Evolutionary conservation across 306 rosid genomes (phyloP), one percentile per base, ranked within the genome.

Genomic region (Cicer judaicum): DNA sequence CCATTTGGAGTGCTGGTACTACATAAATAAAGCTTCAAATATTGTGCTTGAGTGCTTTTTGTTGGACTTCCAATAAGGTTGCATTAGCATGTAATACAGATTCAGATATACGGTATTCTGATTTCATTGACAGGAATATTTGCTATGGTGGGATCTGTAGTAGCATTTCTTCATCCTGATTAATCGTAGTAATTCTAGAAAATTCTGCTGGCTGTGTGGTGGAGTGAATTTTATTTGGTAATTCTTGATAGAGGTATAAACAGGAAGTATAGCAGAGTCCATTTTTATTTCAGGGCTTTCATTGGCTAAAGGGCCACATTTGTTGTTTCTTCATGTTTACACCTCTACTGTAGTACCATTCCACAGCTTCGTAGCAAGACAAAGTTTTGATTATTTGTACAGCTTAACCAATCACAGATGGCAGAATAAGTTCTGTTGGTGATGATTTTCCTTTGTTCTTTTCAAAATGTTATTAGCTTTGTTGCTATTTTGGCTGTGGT

Each of bases 81-180:
- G 64, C 19, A 40, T 59, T 79, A 40, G 48, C 41, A 48, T 66
- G 43, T 39, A 4, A 48, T 59, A 69, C 44, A 16, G 16, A 79
- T 36, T 46, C 40, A 21, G 8, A 80, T 39, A 40, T 67, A 62
- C 36, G 14, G 1, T 29, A 8, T 16, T 5, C n/a, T 50, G 41
- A 50, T 43, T 53, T 46, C 66, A 42, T 21, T 41, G 46, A 12
- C 41, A 53, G 56, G 65, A 65, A 10, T 75, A 1, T 53, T 40
- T 65, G 24, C 40, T 65, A 39, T 70, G 50, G 68, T 54, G 18
- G 63, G 78, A 72, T 72, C 24, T 5, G 53, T 48, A 5, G 67
- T 57, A 73, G 15, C 55, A 43, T 65, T 72, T 79, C 38, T 39
- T 67, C 63, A 50, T 36, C 12, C 13, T 10, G 63, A 8, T 68